Percentiles rank a stretch among this genome's conserved stretches.
phyloP scores from a whole-genome alignment of 139 green algal genomes.

The Coelastrella sp. region DNA sequence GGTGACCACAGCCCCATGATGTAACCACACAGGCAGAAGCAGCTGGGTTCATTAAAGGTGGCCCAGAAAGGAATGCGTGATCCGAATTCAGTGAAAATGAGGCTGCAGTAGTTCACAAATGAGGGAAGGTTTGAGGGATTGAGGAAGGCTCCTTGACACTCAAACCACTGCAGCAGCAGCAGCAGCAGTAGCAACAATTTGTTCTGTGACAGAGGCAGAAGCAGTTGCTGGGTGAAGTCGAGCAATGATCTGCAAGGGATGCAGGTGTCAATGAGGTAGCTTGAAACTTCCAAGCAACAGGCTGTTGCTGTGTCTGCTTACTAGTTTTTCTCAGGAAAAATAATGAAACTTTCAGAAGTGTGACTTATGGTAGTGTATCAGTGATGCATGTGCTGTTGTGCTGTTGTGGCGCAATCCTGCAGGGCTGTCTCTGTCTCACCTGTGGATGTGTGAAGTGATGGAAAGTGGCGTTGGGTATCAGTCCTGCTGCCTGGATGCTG shows the following conservation, averaged over 20 bases:
- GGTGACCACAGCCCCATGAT: constrained; percentile 73
- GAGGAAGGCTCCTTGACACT: constrained; percentile 77
- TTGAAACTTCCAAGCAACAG: too few species aligned
- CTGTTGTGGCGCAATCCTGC: not conserved
- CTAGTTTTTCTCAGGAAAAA: too few species aligned
- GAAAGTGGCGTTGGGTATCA: constrained; percentile 81
- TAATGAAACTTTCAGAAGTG: too few species aligned
- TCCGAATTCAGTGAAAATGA: constrained; percentile 73
- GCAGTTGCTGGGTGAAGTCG: too few species aligned
- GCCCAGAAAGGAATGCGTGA: constrained; percentile 72
- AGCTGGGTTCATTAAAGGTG: constrained; percentile 90
- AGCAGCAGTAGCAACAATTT: not conserved
- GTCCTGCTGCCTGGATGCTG: constrained; percentile 53
- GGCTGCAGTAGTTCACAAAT: constrained; percentile 76
- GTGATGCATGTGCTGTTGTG: not conserved
- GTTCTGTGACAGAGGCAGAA: not conserved
- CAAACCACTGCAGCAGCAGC: constrained; percentile 72
- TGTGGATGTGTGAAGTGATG: constrained; percentile 88
- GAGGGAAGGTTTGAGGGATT: constrained; percentile 79
- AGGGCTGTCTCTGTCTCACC: not conserved
- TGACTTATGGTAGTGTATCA: too few species aligned
- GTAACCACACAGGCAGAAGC: constrained; percentile 60
- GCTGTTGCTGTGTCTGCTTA: too few species aligned
- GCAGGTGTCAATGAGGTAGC: too few species aligned
- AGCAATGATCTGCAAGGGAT: too few species aligned